Conservation (phyloP, 2,329 filamentous ascomycete species). For the Sporothrix curviconia region DNA sequence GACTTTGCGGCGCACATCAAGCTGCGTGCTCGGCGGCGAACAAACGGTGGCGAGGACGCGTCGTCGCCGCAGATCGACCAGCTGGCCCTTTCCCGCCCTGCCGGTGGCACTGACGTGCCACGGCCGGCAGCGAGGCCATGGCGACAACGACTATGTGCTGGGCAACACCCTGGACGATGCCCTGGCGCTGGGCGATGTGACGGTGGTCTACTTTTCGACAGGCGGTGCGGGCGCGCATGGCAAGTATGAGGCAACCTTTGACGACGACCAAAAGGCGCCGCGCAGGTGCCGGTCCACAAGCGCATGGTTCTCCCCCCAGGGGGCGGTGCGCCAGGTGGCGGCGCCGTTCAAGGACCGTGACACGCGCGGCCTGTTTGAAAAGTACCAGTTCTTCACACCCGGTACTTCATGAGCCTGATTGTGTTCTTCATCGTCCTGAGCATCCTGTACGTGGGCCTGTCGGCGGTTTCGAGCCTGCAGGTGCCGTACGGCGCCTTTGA, state of each 20-base stretch:
- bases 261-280: too few species aligned
- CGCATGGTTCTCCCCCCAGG: constrained; percentile 22
- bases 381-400: constrained; percentile 89
- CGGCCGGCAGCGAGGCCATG: constrained; percentile 41
- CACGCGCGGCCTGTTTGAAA: constrained; percentile 66
- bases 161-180: constrained; percentile 39
- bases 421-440: constrained; percentile 63
- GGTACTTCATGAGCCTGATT: constrained; percentile 79
- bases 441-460: constrained; percentile 73
- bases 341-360: constrained; percentile 40
- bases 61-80: constrained; percentile 32
- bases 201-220: constrained; percentile 61
- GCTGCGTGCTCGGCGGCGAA: constrained; percentile 39
- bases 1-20: constrained; percentile 39
- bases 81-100: constrained; percentile 36
- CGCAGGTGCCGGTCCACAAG: constrained; percentile 72
- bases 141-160: constrained; percentile 47
- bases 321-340: constrained; percentile 29
- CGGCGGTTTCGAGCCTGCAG: constrained; percentile 70
- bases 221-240: constrained; percentile 38
- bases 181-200: constrained; percentile 48
- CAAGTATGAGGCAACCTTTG: constrained; percentile 60
- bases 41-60: constrained; percentile 31
- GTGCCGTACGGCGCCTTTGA: constrained; percentile 94
- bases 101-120: constrained; percentile 29